These are phyloP conservation scores for Aspergillus incahuasiensis DNA, from an alignment of 495 filamentous ascomycete species.

Conservation along the genomic window DNA sequence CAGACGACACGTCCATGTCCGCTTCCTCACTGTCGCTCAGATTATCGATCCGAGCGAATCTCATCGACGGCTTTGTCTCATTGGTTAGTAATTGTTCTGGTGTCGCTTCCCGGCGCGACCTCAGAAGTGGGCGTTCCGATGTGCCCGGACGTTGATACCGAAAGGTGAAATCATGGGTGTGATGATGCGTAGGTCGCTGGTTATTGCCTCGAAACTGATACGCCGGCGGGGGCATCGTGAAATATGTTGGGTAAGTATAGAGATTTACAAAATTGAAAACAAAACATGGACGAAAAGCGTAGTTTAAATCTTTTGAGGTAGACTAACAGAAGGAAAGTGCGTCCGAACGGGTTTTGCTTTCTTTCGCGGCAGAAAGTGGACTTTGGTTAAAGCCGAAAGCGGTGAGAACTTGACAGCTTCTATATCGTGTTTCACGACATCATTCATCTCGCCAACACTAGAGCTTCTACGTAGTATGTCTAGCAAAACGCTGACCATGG, in stretches of 20 bases:
- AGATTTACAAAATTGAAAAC: too few relatives aligned
- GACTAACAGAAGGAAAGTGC: too few relatives aligned
- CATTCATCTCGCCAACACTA: too few relatives aligned
- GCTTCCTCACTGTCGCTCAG: conserved; percentile 70
- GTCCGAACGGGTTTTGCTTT: not conserved
- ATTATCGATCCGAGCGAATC: conserved; percentile 49
- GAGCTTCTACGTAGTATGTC: too few relatives aligned
- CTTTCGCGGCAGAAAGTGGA: conserved; percentile 9
- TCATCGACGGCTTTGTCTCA: conserved; percentile 24
- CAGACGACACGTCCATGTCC: conserved; percentile 57
- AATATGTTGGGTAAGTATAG: not conserved
- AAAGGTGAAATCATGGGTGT: conserved; percentile 43
- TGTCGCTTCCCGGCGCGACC: conserved; percentile 30
- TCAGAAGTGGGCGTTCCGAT: conserved; percentile 44
- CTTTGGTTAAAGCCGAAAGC: conserved; percentile 5
- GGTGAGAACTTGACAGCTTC: conserved; percentile 4
- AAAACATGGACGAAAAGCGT: too few relatives aligned
- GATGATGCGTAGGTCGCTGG: conserved; percentile 22
- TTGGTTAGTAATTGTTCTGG: conserved; percentile 33
- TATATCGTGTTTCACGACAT: too few relatives aligned
- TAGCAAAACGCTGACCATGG: too few relatives aligned
- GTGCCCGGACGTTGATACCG: conserved; percentile 34
- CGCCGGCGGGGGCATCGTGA: conserved; percentile 22
- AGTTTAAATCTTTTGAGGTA: too few relatives aligned
- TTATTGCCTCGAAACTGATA: conserved; percentile 41